phyloP scores from a whole-genome alignment of 2,329 filamentous ascomycete species.

The Penicillium corylophilum region DNA sequence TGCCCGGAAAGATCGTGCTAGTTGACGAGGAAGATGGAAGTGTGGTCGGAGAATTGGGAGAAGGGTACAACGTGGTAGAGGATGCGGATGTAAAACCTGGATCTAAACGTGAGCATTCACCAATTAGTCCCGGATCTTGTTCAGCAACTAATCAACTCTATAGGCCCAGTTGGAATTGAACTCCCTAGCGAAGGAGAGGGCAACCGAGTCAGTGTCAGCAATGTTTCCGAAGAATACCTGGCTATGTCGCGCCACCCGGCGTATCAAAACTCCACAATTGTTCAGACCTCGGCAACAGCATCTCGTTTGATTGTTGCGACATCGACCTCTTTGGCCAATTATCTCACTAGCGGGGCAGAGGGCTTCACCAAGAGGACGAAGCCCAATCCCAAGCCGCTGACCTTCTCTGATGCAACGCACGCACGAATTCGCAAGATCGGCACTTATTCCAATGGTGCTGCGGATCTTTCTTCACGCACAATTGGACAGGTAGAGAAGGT shows the following conservation, averaged over 20 bases:
- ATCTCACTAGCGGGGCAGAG: conserved; percentile 74
- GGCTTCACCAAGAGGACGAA: conserved; percentile 77
- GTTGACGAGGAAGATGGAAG: conserved; percentile 95
- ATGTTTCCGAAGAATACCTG: conserved; percentile 61
- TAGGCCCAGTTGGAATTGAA: conserved; percentile 51
- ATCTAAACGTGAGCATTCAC: conserved; percentile 71
- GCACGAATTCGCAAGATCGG: conserved; percentile 84
- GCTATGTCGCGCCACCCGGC: conserved; percentile 79
- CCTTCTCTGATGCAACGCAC: conserved; percentile 83
- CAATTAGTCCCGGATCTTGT: not conserved
- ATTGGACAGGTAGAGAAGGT: conserved; percentile 79
- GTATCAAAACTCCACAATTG: conserved; percentile 84
- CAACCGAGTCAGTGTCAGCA: conserved; percentile 48
- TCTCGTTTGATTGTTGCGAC: conserved; percentile 90
- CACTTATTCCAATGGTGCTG: conserved; percentile 76
- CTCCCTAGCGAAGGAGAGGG: conserved; percentile 48
- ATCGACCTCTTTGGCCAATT: conserved; percentile 74
- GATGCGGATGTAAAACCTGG: conserved; percentile 73
- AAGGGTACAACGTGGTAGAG: conserved; percentile 78
- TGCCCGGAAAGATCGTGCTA: conserved; percentile 78
- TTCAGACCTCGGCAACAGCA: conserved; percentile 81
- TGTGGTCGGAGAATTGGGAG: conserved; percentile 85
- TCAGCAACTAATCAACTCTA: conserved; percentile 7
- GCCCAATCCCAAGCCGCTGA: conserved; percentile 75
- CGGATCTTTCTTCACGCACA: conserved; percentile 77